A percentile compares a stretch with the other conserved stretches of the same genome.
phyloP scores from a whole-genome alignment of 495 filamentous ascomycete genomes.

The Neurospora tetraspora region DNA sequence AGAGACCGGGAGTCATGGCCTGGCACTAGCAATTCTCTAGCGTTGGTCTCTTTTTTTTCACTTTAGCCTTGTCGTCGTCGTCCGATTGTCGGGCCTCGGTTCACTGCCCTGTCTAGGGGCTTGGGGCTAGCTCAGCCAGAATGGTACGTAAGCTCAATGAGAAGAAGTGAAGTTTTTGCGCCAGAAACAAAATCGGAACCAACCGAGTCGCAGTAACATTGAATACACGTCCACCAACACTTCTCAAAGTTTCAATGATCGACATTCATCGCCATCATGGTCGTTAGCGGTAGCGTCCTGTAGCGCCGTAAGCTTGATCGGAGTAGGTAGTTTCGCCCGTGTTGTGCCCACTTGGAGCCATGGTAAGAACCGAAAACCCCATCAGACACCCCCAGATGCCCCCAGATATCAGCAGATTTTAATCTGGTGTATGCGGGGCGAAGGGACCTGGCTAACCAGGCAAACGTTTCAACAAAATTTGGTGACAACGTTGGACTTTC shows the following conservation, averaged over 20 bases:
- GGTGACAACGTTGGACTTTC: not conserved
- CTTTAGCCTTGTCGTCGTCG: not conserved
- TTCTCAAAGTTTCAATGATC: not conserved
- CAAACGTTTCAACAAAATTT: not conserved
- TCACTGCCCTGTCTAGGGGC: not conserved
- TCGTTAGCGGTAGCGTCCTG: not conserved
- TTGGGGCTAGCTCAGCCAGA: not conserved
- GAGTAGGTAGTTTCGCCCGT: not conserved
- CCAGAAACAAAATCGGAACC: not conserved
- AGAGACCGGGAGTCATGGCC: not conserved
- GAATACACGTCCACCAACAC: not conserved
- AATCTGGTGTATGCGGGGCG: not conserved
- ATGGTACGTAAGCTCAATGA: not conserved
- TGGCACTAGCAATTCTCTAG: not conserved
- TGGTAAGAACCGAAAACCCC: not conserved
- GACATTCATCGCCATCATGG: not conserved
- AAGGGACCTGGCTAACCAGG: not conserved
- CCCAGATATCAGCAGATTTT: not conserved
- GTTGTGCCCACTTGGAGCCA: not conserved
- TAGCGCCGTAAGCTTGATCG: not conserved
- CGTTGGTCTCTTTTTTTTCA: not conserved
- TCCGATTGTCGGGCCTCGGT: not conserved
- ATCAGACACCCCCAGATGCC: not conserved
- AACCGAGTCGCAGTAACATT: not conserved
- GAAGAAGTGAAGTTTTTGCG: not conserved